These are phyloP conservation scores for Trichopus zeylanicus DNA, from an alignment of 116 monocot species.

Conservation along the genomic window DNA sequence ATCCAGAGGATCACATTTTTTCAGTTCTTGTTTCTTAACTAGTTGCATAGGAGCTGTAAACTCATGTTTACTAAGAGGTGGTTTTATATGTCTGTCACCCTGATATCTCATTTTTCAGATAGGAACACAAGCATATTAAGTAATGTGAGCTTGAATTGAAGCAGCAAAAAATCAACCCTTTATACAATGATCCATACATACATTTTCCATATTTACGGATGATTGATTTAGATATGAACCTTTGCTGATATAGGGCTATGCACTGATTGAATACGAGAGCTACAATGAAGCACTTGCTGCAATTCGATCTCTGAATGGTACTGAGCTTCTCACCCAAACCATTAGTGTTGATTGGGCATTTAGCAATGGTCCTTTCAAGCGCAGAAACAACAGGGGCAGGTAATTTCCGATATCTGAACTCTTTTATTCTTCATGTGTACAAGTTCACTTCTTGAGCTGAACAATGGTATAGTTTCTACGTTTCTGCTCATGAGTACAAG, in stretches of 20 bases:
- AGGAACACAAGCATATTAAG: no score
- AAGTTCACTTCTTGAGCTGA: background rate
- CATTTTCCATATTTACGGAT: background rate
- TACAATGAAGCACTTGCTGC: constrained; percentile 68
- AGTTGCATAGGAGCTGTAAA: no score
- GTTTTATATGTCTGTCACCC: no score
- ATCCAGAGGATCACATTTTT: no score
- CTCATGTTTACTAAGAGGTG: no score
- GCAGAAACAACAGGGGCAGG: constrained; percentile 58
- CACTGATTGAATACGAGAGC: constrained; percentile 79
- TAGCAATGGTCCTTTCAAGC: constrained; percentile 71
- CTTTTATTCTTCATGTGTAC: background rate
- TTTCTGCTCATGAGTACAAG: no score
- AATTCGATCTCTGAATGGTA: constrained; percentile 58
- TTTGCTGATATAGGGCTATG: constrained; percentile 61
- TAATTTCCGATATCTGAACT: constrained; percentile 3
- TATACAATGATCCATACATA: background rate
- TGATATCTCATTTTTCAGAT: no score
- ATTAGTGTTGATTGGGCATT: constrained; percentile 91
- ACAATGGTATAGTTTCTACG: background rate
- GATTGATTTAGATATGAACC: background rate
- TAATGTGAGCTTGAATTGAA: no score
- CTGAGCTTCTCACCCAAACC: constrained; percentile 51
- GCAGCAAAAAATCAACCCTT: no score
- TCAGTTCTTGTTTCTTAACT: no score